phyloP scores from a whole-genome alignment of 1,139 yeast genomes.

The Hemisphaericaspora xylofermentans region DNA sequence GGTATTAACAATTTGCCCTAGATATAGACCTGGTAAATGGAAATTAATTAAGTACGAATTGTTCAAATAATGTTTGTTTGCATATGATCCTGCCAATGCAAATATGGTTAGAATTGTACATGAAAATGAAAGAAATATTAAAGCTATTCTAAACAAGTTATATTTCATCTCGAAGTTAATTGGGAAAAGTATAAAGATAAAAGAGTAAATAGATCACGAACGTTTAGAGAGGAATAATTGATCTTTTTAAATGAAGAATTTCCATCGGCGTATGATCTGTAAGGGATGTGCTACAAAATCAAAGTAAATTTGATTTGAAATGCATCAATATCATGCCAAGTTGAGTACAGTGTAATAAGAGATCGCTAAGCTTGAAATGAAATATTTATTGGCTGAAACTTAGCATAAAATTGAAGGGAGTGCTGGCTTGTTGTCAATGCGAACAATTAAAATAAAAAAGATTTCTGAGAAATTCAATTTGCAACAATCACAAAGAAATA shows the following conservation, averaged over 20 bases:
- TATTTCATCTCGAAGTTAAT: conserved; percentile 24
- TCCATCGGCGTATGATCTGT: too few relatives aligned
- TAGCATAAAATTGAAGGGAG: background rate
- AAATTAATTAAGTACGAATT: conserved; percentile 37
- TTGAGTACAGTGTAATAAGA: background rate
- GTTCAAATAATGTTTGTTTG: conserved; percentile 35
- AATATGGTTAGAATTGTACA: conserved; percentile 35
- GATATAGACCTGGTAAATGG: conserved; percentile 35
- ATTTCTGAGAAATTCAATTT: background rate
- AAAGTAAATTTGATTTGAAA: too few relatives aligned
- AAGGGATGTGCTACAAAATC: too few relatives aligned
- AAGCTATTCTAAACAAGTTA: conserved; percentile 34
- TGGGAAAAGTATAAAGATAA: background rate
- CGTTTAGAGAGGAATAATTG: background rate
- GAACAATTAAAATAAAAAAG: background rate
- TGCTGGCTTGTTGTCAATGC: conserved; percentile 7
- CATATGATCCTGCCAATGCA: conserved; percentile 45
- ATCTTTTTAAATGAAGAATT: too few relatives aligned
- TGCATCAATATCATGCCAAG: too few relatives aligned
- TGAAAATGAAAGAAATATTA: conserved; percentile 37
- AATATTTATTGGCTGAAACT: background rate
- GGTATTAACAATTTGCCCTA: conserved; percentile 29
- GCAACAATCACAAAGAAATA: background rate
- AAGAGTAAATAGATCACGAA: background rate
- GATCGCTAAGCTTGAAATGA: background rate